Base-by-base conservation (phyloP, 495 filamentous ascomycete genomes). In the Cetradonia linearis region DNA sequence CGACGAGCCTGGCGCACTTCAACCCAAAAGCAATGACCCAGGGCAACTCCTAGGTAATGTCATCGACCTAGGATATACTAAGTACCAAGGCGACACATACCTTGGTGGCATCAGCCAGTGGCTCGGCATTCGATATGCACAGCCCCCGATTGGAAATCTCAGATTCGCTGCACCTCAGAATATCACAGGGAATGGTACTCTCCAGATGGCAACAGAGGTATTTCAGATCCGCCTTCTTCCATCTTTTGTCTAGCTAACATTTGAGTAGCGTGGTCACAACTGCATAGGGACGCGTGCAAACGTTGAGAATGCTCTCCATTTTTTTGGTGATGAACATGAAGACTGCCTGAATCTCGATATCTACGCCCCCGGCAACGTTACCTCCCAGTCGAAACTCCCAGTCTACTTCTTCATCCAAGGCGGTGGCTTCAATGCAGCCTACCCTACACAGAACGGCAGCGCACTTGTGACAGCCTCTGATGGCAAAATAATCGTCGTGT, bases 301-400 rank as follows among this genome's bases (percentile, higher is more conserved):
- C 72, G 8, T 37, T 13, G 46, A 36, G 27, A 36, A 56, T 13
- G 5, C 0, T n/a, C 62, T 48, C 27, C 18, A 44, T n/a, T 38
- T 63, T 71, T 65, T 78, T 64, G 20, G 33, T 8, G 6, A 13
- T 7, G 54, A 71, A 25, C 44, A 38, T 16, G 88, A 92, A 67
- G 87, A 92, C 63, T 91, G 88, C 68, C 78, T 92, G 2, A 88
- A 85, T 61, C 73, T 83, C 13, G 84, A 90, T 63, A 78, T 92
- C n/a, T 89, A 81, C 71, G 79, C 85, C 5, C 87, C 87, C 3
- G 69, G 78, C 0, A 75, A 77, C 33, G 77, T 79, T 0, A 81
- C 74, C 3, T 50, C 57, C 0, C 54, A 61, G 5, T 77, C 73
- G 0, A 80, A 75, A 25, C 70, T 87, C 1, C 86, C 86, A 0